Percentiles rank a stretch among this genome's conserved stretches.
These are phyloP conservation scores for Phanerochaete sordida DNA, from an alignment of 768 basidiomycete genomes.

Conservation along the genomic window DNA sequence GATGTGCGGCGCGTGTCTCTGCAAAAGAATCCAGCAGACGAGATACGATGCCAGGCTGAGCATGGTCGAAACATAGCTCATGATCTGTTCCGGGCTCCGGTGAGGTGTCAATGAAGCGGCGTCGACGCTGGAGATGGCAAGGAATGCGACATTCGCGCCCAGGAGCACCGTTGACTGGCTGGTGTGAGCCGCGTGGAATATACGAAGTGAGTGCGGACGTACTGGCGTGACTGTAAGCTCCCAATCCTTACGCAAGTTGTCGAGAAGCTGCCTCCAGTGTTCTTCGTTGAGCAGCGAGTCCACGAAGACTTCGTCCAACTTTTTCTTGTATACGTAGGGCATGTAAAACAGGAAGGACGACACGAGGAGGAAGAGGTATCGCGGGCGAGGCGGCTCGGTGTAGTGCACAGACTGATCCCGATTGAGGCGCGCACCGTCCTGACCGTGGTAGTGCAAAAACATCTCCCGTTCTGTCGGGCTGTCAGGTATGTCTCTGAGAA, in stretches of 20 bases:
- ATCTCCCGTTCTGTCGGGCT: slow-evolving; percentile 26
- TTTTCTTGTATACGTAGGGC: slow-evolving; percentile 42
- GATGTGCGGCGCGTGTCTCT: slow-evolving; percentile 34
- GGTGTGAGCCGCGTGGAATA: not conserved
- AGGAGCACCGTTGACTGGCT: slow-evolving; percentile 58
- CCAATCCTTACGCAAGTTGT: slow-evolving; percentile 32
- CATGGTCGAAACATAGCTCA: slow-evolving; percentile 43
- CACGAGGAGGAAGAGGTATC: not conserved
- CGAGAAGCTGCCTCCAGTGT: slow-evolving; percentile 43
- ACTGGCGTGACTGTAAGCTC: slow-evolving; percentile 24
- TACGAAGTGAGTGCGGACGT: slow-evolving; percentile 30
- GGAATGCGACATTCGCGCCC: slow-evolving; percentile 55
- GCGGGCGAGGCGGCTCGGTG: not conserved
- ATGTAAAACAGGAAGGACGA: slow-evolving; percentile 13
- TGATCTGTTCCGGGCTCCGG: slow-evolving; percentile 31
- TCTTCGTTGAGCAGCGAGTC: slow-evolving; percentile 40
- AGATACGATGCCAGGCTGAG: slow-evolving; percentile 40
- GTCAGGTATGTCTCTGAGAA: too few relatives aligned
- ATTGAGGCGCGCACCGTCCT: slow-evolving; percentile 37
- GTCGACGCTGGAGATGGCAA: slow-evolving; percentile 51
- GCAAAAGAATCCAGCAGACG: slow-evolving; percentile 40
- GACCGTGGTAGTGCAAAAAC: slow-evolving; percentile 41
- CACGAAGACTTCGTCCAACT: slow-evolving; percentile 46
- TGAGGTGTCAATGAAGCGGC: not conserved
- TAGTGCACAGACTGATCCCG: slow-evolving; percentile 31